Evolutionary conservation across 2,329 filamentous ascomycete species (phyloP), one percentile per base, ranked within the genome.

Genomic region (Pyricularia pennisetigena): DNA sequence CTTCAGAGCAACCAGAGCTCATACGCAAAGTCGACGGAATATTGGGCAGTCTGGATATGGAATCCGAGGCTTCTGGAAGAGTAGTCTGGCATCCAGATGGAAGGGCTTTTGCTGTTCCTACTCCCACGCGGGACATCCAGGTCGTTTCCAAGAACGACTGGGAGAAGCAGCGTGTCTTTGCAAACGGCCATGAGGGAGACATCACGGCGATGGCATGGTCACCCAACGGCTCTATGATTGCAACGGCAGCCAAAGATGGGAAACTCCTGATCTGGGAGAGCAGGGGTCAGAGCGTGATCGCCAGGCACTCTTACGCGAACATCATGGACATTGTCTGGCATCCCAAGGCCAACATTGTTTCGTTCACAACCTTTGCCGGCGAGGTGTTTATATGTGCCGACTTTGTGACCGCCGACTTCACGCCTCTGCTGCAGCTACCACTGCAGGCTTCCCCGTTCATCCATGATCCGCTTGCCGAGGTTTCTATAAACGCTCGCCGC

Each of bases 1-100:
- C 86, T 7, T 86, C 89, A 0, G 90, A 93, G 24, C 86, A 93
- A 72, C 94, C 94, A 0, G 88, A 93, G 74, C 82, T 98, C 69
- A 84, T 97, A 67, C 89, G 88, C 71, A 93, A 92, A 76, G 83
- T 99, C 9, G 93, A 97, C 73, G 94, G 93, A 0, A 81, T 97
- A 72, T 95, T 98, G 72, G 90, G 88, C 70, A 85, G 86, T 23
- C 78, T 94, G 3, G 94, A 97, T 69, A 85, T 88, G 1, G 92
- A 95, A 63, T 85, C 89, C 1, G 91, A 96, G 70, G 84, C 87
- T 6, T 93, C 89, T 71, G 90, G 92, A 4, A 86, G 85, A 74
- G 88, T 90, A 6, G 86, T 88, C 0, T 99, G 95, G 95, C 95
- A 98, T 79, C 96, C 96, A 0, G 94, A 98, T 76, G 94, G 95